A percentile compares a stretch with the other conserved stretches of the same genome.
phyloP scores from a whole-genome alignment of 2,329 filamentous ascomycete genomes.

The Cercospora beticola region DNA sequence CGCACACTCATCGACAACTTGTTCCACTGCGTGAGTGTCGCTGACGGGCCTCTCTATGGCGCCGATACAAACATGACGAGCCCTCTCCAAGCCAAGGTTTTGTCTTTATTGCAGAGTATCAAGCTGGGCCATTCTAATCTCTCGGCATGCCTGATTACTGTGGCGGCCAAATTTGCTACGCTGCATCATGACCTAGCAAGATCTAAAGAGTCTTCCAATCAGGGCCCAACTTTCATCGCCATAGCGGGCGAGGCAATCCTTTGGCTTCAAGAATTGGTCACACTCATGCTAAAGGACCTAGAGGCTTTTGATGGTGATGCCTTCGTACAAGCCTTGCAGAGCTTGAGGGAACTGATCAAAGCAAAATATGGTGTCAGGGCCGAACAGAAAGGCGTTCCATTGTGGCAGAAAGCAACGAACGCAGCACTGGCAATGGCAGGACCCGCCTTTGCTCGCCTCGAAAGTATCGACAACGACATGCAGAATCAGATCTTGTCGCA shows the following conservation, averaged over 20 bases:
- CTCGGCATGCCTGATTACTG: constrained; percentile 65
- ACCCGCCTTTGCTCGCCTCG: constrained; percentile 57
- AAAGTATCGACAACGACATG: constrained; percentile 35
- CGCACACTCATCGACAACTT: constrained; percentile 70
- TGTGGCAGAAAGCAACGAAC: constrained; percentile 80
- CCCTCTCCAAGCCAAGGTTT: constrained; percentile 66
- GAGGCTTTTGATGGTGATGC: constrained; percentile 70
- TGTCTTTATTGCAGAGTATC: constrained; percentile 67
- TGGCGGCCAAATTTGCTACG: constrained; percentile 68
- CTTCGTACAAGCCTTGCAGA: constrained; percentile 63
- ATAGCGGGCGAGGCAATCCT: constrained; percentile 80
- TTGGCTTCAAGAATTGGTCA: constrained; percentile 62
- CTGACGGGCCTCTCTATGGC: constrained; percentile 66
- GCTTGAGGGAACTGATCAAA: constrained; percentile 67
- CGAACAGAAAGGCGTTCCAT: constrained; percentile 65
- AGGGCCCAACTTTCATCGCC: constrained; percentile 79
- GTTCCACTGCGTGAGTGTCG: constrained; percentile 67
- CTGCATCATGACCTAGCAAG: constrained; percentile 60
- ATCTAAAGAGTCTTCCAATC: constrained; percentile 24
- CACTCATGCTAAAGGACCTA: constrained; percentile 59
- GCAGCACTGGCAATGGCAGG: constrained; percentile 68
- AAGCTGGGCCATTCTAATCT: constrained; percentile 65
- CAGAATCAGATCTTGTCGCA: constrained; percentile 51
- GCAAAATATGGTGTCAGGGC: constrained; percentile 79
- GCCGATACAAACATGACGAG: constrained; percentile 73